phyloP scores from a whole-genome alignment of 1,284 basidiomycete genomes.

The Heliocybe sulcata region DNA sequence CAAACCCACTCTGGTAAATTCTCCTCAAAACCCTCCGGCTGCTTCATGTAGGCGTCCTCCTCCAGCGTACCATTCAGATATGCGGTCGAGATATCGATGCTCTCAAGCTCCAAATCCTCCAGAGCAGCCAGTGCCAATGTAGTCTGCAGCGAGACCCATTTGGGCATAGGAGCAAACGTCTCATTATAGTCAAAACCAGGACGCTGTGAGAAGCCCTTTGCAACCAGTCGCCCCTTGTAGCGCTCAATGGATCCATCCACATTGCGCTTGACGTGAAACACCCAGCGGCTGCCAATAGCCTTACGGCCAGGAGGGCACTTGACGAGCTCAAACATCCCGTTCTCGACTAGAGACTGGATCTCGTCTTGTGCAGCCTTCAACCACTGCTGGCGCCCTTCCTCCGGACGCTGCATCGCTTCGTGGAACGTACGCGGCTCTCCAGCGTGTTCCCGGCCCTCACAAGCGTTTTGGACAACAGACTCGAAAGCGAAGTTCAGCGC shows the following conservation, averaged over 20 bases:
- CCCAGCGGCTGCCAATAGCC: constrained; percentile 11
- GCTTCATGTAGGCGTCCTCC: constrained; percentile 24
- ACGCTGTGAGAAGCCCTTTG: constrained; percentile 33
- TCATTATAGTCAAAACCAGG: constrained; percentile 33
- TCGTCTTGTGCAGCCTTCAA: constrained; percentile 4
- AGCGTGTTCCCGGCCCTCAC: neutral
- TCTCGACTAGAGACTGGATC: neutral
- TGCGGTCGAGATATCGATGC: constrained; percentile 27
- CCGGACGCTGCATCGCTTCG: neutral
- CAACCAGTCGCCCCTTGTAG: constrained; percentile 30
- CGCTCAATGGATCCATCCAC: constrained; percentile 20
- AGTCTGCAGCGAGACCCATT: constrained; percentile 20
- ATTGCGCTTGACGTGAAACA: constrained; percentile 11
- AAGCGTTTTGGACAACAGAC: neutral
- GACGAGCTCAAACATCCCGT: constrained; percentile 8
- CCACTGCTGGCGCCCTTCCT: neutral
- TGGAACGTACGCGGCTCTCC: neutral
- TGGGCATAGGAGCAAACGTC: constrained; percentile 29
- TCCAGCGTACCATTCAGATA: constrained; percentile 24
- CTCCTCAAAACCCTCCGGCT: constrained; percentile 21
- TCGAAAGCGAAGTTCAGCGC: neutral
- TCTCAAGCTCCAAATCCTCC: constrained; percentile 25
- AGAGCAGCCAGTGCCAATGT: constrained; percentile 27
- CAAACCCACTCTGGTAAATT: constrained; percentile 2
- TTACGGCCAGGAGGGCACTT: constrained; percentile 6